Base-by-base conservation (phyloP, 345 rosid species). In the Aquilaria sinensis region DNA sequence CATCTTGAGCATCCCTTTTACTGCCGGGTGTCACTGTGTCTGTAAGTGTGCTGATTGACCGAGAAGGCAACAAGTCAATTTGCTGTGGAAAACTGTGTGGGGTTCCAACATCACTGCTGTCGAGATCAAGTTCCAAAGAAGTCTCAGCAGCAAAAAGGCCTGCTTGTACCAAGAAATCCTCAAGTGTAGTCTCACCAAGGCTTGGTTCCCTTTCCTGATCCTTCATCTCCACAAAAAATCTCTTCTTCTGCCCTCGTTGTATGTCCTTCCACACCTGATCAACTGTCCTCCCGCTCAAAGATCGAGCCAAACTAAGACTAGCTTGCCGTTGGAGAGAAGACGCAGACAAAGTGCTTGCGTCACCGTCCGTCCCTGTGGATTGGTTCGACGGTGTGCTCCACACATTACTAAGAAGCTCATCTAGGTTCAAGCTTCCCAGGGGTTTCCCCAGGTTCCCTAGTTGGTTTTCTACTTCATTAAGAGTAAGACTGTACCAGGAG, bases 251-350 rank as follows among this genome's bases (percentile, higher is more conserved):
- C 31, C 83, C 83, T 52, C 66, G 70, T 32, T 67, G 78, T 71
- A 86, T 78, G 67, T 81, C 92, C 55, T 64, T 76, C 88, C 88
- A 85, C 23, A 85, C 81, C 72, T 85, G 83, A 61, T 83, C 86
- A 15, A 79, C 81, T 0, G 85, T 83, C 74, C 72, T 86, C 43
- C 80, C 86, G 12, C 83, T 83, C 65, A 77, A 65, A n/a, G 76
- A 80, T 62, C 80, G 64, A 60, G 81, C 76, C 72, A 83, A 68
- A 8, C 74, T 73, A 0, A 78, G 62, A 64, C 83, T 68, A 34
- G 83, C 74, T 67, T 83, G 84, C 14, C 68, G 73, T 51, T 83
- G 86, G 30, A 74, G 77, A 9, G 77, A 65, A 5, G 79, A 70
- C 0, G 72, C 47, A 11, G 76, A 41, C 9, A 80, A 51, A 2